These are phyloP conservation scores for Cyclotella baltica DNA, from an alignment of 108 stramenopile species.

Conservation along the genomic window DNA sequence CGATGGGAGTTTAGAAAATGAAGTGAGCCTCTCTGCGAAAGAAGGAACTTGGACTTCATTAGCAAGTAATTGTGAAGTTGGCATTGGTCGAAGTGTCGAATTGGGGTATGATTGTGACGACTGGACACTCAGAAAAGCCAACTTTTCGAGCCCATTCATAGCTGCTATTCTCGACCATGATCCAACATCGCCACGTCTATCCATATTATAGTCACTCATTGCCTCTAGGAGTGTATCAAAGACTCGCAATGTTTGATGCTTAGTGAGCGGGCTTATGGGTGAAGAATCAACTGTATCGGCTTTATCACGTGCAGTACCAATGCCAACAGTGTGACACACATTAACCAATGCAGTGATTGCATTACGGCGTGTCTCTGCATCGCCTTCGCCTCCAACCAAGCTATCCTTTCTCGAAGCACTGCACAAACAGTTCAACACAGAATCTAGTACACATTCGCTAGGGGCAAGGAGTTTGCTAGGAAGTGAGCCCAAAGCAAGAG, in stretches of 20 bases:
- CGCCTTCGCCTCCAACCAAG: slow-evolving; percentile 80
- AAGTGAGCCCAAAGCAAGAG: slow-evolving; percentile 90
- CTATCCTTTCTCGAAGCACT: slow-evolving; percentile 60
- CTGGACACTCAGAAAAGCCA: slow-evolving; percentile 57
- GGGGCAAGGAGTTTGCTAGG: slow-evolving; percentile 87
- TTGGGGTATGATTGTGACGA: slow-evolving; percentile 44
- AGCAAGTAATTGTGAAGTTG: neutral
- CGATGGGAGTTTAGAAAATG: neutral
- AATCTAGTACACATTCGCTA: slow-evolving; percentile 58
- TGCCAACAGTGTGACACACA: slow-evolving; percentile 73
- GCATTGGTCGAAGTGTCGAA: neutral
- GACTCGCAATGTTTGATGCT: slow-evolving; percentile 62
- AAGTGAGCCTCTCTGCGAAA: slow-evolving; percentile 26
- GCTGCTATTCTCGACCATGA: slow-evolving; percentile 96
- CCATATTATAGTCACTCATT: slow-evolving; percentile 93
- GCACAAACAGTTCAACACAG: slow-evolving; percentile 63
- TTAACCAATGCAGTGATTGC: slow-evolving; percentile 74
- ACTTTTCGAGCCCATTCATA: slow-evolving; percentile 76
- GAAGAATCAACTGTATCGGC: slow-evolving; percentile 6
- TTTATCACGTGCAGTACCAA: slow-evolving; percentile 32
- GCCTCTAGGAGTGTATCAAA: slow-evolving; percentile 74
- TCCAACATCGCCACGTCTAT: slow-evolving; percentile 98
- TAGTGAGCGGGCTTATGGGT: slow-evolving; percentile 34
- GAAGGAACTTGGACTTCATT: slow-evolving; percentile 24
- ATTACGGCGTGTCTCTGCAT: slow-evolving; percentile 97